Evolutionary conservation across 2,329 filamentous ascomycete genomes (phyloP), one percentile per base, ranked within the genome.

Genomic region (Aplosporella prunicola): DNA sequence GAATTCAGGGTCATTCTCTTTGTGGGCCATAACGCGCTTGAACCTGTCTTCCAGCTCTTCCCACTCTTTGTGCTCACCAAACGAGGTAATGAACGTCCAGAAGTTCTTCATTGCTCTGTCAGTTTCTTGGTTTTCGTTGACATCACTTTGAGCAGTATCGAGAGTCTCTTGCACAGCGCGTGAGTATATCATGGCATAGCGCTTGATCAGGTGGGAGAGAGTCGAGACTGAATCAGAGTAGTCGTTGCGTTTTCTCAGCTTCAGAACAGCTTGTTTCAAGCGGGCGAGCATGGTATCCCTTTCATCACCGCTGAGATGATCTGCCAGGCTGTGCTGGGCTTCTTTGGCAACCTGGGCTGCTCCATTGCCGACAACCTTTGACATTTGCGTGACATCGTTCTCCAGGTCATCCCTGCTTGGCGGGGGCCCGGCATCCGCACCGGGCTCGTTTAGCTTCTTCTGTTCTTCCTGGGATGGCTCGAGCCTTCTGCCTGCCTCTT

Each of bases 191-290:
- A 76, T 66, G 8, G 83, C 80, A 57, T 93, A 94, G 27, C 80
- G 76, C 52, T 86, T 76, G 40, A 95, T 69, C 5, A 96, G 68
- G 6, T 78, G 61, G 0, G 82, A 76, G 20, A 96, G 60, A 0
- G 79, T 86, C 1, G 83, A 86, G 0, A 94, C 86, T 0, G 88
- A 94, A 32, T 88, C 78, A 0, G 81, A 78, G 56, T 96, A 96
- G 55, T 94, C 86, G 6, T 72, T 75, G 35, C 82, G 77, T 51
- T 84, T 72, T 6, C 83, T 72, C 10, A 96, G 70, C 25, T 82
- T 83, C 10, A 74, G 48, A 3, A 96, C 77, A 0, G 81, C 78
- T 49, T 81, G 69, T 58, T 88, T 89, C 33, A 96, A 64, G 5
- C 88, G 78, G 47, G 78, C 71, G 5, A 89, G 51, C 39, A 96